Conservation (phyloP, 345 rosid genomes). For the Carallia brachiata region DNA sequence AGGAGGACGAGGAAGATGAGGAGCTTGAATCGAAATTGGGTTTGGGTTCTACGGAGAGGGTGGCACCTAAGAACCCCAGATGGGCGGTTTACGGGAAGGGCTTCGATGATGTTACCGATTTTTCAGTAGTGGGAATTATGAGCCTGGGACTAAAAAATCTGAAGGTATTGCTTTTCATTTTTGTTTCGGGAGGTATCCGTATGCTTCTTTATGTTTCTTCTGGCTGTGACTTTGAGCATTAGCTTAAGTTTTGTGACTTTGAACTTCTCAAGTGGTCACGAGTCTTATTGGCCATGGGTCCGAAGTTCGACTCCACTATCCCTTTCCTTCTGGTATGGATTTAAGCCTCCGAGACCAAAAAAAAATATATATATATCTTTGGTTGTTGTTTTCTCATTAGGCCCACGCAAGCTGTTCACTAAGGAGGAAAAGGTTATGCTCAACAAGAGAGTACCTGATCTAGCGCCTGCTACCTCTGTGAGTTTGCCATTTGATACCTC, state of each 20-base stretch:
- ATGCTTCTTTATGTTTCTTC: no score
- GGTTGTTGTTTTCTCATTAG: slow-evolving; percentile 32
- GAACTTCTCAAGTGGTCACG: no score
- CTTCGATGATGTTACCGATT: slow-evolving; percentile 70
- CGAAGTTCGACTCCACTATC: no score
- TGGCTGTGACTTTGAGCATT: no score
- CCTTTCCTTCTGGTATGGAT: no score
- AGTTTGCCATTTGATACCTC: slow-evolving; percentile 28
- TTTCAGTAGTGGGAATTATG: slow-evolving; percentile 57
- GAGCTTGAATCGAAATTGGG: slow-evolving; percentile 11
- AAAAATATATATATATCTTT: not conserved
- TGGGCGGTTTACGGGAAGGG: slow-evolving; percentile 95
- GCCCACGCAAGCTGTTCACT: slow-evolving; percentile 61
- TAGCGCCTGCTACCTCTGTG: slow-evolving; percentile 75
- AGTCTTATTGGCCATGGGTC: no score
- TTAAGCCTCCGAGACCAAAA: no score
- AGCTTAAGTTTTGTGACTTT: not conserved
- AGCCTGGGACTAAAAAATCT: slow-evolving; percentile 48
- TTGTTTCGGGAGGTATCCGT: no score
- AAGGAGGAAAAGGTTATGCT: slow-evolving; percentile 77
- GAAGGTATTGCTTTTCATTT: slow-evolving; percentile 43
- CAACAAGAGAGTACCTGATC: slow-evolving; percentile 65
- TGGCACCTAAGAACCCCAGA: slow-evolving; percentile 73
- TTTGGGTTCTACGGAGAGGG: slow-evolving; percentile 39
- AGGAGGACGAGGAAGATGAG: slow-evolving; percentile 18